Conservation (phyloP, 2,329 filamentous ascomycete genomes). For the Alternaria tenuissima region DNA sequence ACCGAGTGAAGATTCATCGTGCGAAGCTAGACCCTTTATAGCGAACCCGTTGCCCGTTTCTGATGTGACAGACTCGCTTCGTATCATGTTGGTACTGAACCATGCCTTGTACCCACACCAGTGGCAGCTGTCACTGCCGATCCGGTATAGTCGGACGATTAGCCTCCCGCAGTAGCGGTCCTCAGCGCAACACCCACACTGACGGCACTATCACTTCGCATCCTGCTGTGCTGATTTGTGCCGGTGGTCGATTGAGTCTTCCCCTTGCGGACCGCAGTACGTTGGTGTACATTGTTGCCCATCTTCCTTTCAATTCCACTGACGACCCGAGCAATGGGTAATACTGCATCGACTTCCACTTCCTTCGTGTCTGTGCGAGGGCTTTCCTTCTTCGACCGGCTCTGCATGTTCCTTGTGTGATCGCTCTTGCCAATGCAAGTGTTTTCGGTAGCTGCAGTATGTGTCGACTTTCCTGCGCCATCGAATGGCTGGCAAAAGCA, state of each 20-base stretch:
- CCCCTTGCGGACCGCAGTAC: not conserved
- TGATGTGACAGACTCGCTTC: conserved; percentile 2
- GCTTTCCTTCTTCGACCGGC: conserved; percentile 8
- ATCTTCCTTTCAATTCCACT: conserved; percentile 5
- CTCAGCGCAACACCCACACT: conserved; percentile 34
- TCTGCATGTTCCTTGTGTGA: not conserved
- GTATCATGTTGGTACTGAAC: conserved; percentile 2
- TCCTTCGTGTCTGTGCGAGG: not conserved
- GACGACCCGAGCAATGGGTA: conserved; percentile 25
- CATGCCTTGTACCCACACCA: conserved; percentile 1
- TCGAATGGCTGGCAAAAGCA: conserved; percentile 51
- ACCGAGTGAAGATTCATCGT: not conserved
- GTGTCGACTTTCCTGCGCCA: conserved; percentile 22
- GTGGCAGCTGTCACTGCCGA: conserved; percentile 7
- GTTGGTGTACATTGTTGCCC: not conserved
- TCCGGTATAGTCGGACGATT: conserved; percentile 3
- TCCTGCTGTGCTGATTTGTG: not conserved
- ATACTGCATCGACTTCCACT: conserved; percentile 14
- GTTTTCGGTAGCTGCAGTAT: conserved; percentile 5
- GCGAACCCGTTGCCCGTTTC: conserved; percentile 1
- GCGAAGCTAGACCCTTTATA: not conserved
- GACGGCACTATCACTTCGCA: conserved; percentile 35
- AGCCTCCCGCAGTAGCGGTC: conserved; percentile 30
- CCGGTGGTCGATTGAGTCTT: not conserved
- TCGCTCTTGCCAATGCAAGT: conserved; percentile 8